phyloP scores from a whole-genome alignment of 306 rosid species.

The Dryas alaskensis region DNA sequence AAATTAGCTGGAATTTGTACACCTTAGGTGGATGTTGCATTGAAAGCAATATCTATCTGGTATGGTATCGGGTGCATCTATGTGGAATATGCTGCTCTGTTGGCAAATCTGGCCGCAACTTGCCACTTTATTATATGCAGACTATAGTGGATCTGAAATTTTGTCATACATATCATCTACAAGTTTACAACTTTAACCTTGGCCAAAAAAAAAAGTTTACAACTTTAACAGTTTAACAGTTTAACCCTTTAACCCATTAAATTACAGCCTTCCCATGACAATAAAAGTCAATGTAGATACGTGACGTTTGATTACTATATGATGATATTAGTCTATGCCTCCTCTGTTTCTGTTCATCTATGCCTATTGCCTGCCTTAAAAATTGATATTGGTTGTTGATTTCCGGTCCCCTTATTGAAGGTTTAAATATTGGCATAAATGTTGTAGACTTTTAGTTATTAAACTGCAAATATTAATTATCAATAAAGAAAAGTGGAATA shows the following conservation, averaged over 20 bases:
- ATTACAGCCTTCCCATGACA: neutral
- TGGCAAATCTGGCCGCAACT: conserved; percentile 1
- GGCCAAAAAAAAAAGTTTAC: too few species aligned
- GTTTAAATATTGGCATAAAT: too few species aligned
- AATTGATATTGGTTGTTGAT: too few species aligned
- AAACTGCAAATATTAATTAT: too few species aligned
- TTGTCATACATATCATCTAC: too few species aligned
- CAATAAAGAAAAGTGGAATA: too few species aligned
- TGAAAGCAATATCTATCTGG: conserved; percentile 4
- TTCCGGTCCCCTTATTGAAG: too few species aligned
- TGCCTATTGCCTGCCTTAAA: too few species aligned
- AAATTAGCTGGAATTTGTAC: conserved; percentile 16
- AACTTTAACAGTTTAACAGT: too few species aligned
- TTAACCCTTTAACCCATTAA: neutral
- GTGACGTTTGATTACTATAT: neutral
- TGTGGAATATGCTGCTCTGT: conserved; percentile 16
- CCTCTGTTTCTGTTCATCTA: neutral
- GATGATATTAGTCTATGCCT: neutral
- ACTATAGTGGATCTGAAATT: neutral
- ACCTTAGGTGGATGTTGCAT: neutral
- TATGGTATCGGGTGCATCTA: neutral
- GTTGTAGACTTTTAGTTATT: too few species aligned
- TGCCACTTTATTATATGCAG: neutral
- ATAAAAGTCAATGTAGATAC: neutral
- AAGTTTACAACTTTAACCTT: too few species aligned